Evolutionary conservation across 805 yeast genomes (phyloP).

Genomic region (Kazachstania africana): DNA sequence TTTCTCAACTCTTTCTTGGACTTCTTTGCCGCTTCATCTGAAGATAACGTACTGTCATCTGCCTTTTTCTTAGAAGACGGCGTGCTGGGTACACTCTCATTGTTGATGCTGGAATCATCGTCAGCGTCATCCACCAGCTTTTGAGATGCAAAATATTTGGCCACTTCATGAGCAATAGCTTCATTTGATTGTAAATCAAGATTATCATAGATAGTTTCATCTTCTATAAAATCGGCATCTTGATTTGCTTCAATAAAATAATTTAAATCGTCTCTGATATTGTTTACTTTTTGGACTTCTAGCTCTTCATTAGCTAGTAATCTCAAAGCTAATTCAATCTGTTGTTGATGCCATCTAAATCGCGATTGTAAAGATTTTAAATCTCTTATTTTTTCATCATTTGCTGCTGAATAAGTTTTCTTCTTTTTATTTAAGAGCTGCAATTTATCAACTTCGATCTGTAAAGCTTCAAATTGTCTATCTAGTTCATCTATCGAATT

Average conservation of each 20-base stretch:
- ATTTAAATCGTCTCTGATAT: slow-evolving; percentile 75
- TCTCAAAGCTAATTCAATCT: slow-evolving; percentile 68
- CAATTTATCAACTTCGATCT: slow-evolving; percentile 34
- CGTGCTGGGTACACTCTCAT: not conserved
- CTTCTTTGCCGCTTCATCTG: slow-evolving; percentile 14
- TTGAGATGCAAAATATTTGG: slow-evolving; percentile 27
- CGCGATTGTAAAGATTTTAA: slow-evolving; percentile 51
- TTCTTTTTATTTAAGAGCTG: slow-evolving; percentile 22
- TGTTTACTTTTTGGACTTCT: slow-evolving; percentile 64
- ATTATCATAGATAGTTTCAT: slow-evolving; percentile 85
- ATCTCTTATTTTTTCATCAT: slow-evolving; percentile 34
- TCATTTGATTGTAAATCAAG: slow-evolving; percentile 55
- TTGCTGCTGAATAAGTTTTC: slow-evolving; percentile 21
- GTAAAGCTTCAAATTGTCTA: slow-evolving; percentile 69
- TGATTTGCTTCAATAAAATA: slow-evolving; percentile 88
- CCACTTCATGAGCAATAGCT: slow-evolving; percentile 40
- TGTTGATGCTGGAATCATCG: slow-evolving; percentile 3
- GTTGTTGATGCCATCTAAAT: slow-evolving; percentile 69
- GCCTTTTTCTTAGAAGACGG: not conserved
- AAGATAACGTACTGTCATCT: not conserved
- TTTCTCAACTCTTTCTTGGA: slow-evolving; percentile 26
- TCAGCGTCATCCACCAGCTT: no score
- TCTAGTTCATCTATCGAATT: slow-evolving; percentile 66
- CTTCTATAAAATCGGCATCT: slow-evolving; percentile 84
- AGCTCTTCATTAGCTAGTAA: slow-evolving; percentile 72